Percentiles rank a stretch among this genome's conserved stretches.
phyloP scores from a whole-genome alignment of 2,329 filamentous ascomycete genomes.

The Blastomyces parvus region DNA sequence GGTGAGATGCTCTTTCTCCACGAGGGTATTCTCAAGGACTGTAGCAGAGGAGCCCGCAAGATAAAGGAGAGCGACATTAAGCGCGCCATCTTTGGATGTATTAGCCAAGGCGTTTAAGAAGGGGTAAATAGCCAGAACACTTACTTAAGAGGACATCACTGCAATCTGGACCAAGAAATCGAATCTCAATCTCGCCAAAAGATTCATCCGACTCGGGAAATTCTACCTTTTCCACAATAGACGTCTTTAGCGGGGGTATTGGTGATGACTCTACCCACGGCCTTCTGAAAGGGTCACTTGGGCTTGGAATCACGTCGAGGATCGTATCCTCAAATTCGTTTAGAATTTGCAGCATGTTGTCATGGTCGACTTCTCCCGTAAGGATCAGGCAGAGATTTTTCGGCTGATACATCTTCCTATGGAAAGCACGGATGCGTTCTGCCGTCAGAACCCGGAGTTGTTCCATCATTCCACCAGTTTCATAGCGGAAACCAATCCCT shows the following conservation, averaged over 20 bases:
- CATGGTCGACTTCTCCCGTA: slow-evolving; percentile 82
- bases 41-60: slow-evolving; percentile 89
- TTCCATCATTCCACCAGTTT: slow-evolving; percentile 97
- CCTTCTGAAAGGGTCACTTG: slow-evolving; percentile 65
- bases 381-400: slow-evolving; percentile 87
- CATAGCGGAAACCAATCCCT: slow-evolving; percentile 85
- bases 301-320: slow-evolving; percentile 65
- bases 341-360: slow-evolving; percentile 67
- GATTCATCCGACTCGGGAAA: slow-evolving; percentile 97
- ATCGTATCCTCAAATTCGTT: slow-evolving; percentile 85
- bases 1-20: slow-evolving; percentile 85
- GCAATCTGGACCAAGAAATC: slow-evolving; percentile 77
- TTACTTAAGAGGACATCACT: slow-evolving; percentile 54
- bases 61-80: slow-evolving; percentile 74
- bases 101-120: slow-evolving; percentile 3
- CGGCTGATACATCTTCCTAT: slow-evolving; percentile 95
- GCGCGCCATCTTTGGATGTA: slow-evolving; percentile 49
- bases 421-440: slow-evolving; percentile 86
- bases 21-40: slow-evolving; percentile 79
- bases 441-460: slow-evolving; percentile 75
- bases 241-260: slow-evolving; percentile 61
- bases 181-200: slow-evolving; percentile 75
- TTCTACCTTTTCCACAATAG: slow-evolving; percentile 66
- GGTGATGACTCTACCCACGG: slow-evolving; percentile 88
- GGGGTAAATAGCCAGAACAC: slow-evolving; percentile 17